Conservation (phyloP, 257 asterid genomes). For the Apocynum venetum region DNA sequence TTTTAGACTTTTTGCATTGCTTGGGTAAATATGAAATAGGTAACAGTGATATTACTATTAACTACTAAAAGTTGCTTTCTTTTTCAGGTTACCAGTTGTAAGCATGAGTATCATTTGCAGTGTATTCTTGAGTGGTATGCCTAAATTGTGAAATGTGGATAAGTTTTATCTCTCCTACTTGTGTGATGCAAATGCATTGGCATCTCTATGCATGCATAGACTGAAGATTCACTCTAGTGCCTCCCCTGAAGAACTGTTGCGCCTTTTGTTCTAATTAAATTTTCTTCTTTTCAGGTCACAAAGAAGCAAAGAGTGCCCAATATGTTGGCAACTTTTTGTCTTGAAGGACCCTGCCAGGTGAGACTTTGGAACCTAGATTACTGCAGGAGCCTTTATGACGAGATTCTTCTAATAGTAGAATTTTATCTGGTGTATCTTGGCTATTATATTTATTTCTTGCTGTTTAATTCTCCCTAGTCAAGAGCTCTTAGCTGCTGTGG, state of each 20-base stretch:
- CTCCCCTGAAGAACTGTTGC: background rate
- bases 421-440: background rate
- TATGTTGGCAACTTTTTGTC: constrained; percentile 55
- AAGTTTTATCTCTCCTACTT: background rate
- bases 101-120: constrained; percentile 72
- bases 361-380: constrained; percentile 8
- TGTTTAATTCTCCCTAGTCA: constrained; percentile 39
- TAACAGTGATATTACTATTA: background rate
- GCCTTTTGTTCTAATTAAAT: background rate
- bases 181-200: background rate
- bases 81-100: constrained; percentile 58
- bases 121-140: constrained; percentile 73
- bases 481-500: constrained; percentile 51
- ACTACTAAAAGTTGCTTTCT: constrained; percentile 1
- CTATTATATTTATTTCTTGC: constrained; percentile 6
- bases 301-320: constrained; percentile 67
- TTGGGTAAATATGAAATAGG: background rate
- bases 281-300: constrained; percentile 48
- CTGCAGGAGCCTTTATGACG: background rate
- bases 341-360: constrained; percentile 57
- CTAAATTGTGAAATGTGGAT: background rate
- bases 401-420: background rate
- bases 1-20: background rate
- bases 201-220: background rate
- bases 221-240: background rate